Conservation (phyloP, 1,284 basidiomycete genomes). For the Ceratobasidium sp. region DNA sequence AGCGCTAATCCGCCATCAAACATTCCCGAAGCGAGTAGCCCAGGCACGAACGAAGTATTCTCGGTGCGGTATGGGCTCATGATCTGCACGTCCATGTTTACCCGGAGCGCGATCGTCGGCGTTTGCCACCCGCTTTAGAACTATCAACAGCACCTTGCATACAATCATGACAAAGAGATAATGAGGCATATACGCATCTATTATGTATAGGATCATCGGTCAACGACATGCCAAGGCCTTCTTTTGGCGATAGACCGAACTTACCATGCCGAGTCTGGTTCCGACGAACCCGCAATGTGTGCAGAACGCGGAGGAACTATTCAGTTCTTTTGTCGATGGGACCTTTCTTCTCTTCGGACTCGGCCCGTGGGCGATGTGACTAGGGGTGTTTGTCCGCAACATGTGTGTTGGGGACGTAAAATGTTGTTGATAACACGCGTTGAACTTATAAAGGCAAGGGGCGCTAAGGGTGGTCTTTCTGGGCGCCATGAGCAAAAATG, state of each 20-base stretch:
- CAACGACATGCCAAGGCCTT: background rate
- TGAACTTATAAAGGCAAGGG: too few relatives aligned
- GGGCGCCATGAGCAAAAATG: too few relatives aligned
- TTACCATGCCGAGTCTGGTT: background rate
- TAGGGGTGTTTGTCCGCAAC: background rate
- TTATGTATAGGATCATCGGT: background rate
- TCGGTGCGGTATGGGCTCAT: background rate
- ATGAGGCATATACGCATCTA: background rate
- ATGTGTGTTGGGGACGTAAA: background rate
- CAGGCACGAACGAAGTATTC: background rate
- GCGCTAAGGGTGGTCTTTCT: too few relatives aligned
- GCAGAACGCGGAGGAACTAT: background rate
- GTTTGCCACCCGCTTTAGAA: background rate
- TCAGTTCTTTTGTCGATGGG: background rate
- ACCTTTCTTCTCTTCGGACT: background rate
- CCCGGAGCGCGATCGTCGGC: background rate
- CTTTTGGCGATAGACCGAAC: background rate
- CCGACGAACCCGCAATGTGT: background rate
- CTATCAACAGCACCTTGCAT: background rate
- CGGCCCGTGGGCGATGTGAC: background rate
- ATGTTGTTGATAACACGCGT: background rate
- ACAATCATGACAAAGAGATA: background rate
- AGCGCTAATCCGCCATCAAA: constrained; percentile 2
- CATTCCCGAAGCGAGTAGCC: constrained; percentile 24
- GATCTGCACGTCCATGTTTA: constrained; percentile 16